phyloP scores from a whole-genome alignment of 139 green algal species.

The Tetradesmus obliquus region DNA sequence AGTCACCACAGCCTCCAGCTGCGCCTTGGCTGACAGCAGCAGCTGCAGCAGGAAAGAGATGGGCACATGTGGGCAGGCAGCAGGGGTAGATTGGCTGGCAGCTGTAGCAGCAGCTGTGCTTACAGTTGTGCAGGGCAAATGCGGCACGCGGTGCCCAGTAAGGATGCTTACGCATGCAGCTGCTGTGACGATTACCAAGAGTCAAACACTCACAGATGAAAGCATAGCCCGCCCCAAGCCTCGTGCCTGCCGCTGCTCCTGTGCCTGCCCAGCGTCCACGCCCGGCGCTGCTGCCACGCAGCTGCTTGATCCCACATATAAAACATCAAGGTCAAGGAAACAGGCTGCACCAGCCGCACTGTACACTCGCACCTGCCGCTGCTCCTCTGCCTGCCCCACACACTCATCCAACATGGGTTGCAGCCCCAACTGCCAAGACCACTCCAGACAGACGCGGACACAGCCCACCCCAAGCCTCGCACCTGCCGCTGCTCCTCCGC shows the following conservation, averaged over 20 bases:
- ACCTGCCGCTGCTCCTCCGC: background rate
- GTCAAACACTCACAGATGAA: too few species aligned
- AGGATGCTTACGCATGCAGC: too few species aligned
- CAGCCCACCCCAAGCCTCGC: background rate
- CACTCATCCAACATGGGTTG: too few species aligned
- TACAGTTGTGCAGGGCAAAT: background rate
- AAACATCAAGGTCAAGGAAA: too few species aligned
- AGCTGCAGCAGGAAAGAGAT: slow-evolving; percentile 56
- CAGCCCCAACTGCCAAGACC: too few species aligned
- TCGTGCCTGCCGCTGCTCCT: slow-evolving; percentile 35
- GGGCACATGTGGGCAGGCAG: too few species aligned
- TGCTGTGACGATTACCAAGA: too few species aligned
- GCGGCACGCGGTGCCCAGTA: too few species aligned
- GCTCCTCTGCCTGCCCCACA: slow-evolving; percentile 29
- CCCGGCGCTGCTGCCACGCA: background rate
- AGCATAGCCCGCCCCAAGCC: too few species aligned
- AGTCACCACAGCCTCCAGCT: slow-evolving; percentile 77
- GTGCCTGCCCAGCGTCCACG: background rate
- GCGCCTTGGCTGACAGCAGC: slow-evolving; percentile 68
- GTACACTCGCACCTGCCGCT: slow-evolving; percentile 22
- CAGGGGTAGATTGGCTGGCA: too few species aligned
- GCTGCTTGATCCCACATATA: background rate
- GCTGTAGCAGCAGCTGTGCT: background rate
- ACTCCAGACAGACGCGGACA: too few species aligned
- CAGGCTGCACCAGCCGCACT: background rate